phyloP scores from a whole-genome alignment of 371 early-diverging fungal genomes.

The Mucor plumbeus region DNA sequence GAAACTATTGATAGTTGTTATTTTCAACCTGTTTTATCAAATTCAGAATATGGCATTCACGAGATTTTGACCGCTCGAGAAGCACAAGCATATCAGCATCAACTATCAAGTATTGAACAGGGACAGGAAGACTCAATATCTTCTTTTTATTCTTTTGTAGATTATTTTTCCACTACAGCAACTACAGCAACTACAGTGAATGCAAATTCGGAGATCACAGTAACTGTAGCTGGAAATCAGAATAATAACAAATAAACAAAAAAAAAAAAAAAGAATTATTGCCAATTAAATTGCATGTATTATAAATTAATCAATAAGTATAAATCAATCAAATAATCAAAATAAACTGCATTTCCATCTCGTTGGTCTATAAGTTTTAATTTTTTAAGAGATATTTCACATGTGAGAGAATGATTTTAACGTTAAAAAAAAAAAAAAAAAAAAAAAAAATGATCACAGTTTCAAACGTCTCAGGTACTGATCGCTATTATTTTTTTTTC shows the following conservation, averaged over 20 bases:
- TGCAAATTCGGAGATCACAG: neutral
- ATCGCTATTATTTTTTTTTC: no score
- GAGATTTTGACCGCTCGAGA: slow-evolving; percentile 10
- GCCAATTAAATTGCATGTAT: neutral
- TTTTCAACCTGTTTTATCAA: slow-evolving; percentile 14
- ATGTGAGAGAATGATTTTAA: no score
- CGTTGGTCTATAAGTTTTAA: no score
- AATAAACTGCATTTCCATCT: no score
- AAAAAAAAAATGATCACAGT: no score
- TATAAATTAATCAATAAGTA: neutral
- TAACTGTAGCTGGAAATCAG: neutral
- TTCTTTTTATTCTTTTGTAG: slow-evolving; percentile 18
- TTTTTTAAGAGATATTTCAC: no score
- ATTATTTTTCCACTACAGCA: neutral
- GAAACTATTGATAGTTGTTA: slow-evolving; percentile 17
- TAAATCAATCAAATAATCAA: neutral
- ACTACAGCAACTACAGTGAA: neutral
- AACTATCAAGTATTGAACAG: neutral
- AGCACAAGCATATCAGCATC: slow-evolving; percentile 15
- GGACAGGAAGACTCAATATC: neutral
- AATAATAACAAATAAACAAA: neutral
- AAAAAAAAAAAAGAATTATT: no score
- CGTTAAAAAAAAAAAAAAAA: no score
- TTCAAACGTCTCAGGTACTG: no score
- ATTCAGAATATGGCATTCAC: slow-evolving; percentile 13